These are phyloP conservation scores for Schizothecium vesticola DNA, from an alignment of 495 filamentous ascomycete genomes.

Conservation along the genomic window DNA sequence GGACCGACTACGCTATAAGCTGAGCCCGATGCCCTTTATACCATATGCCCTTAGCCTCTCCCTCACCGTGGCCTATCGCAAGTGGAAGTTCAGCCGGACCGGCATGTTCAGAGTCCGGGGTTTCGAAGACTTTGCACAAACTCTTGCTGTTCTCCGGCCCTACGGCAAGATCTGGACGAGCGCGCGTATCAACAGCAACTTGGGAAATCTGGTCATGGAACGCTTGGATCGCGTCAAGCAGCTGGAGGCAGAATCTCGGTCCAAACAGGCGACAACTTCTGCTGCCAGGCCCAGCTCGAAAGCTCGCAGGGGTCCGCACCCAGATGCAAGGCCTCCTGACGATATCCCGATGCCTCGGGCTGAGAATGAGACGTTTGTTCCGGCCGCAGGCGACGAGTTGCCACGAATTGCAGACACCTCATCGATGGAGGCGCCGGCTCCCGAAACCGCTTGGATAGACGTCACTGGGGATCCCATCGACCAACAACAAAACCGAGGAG, in stretches of 20 bases:
- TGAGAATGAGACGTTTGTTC: background rate
- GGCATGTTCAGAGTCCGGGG: slow-evolving; percentile 59
- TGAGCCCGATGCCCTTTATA: slow-evolving; percentile 56
- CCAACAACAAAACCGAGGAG: background rate
- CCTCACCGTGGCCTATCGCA: slow-evolving; percentile 64
- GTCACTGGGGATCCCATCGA: background rate
- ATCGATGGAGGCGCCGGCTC: background rate
- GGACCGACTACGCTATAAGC: slow-evolving; percentile 37
- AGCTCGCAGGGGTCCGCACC: background rate
- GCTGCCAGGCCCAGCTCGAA: background rate
- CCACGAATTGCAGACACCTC: background rate
- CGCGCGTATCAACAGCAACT: slow-evolving; percentile 56
- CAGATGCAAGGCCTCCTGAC: background rate
- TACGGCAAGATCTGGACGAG: slow-evolving; percentile 57
- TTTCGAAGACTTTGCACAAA: slow-evolving; percentile 53
- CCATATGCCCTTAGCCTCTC: slow-evolving; percentile 64
- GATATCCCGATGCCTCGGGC: background rate
- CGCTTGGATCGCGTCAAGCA: slow-evolving; percentile 7
- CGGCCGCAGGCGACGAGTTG: background rate
- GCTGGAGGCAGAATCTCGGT: background rate
- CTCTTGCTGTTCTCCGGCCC: slow-evolving; percentile 50
- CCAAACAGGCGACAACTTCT: background rate
- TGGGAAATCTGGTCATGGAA: slow-evolving; percentile 38
- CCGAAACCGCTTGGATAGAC: background rate
- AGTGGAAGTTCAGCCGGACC: slow-evolving; percentile 60